phyloP scores from a whole-genome alignment of 345 rosid genomes.

The Rubroshorea leprosula region DNA sequence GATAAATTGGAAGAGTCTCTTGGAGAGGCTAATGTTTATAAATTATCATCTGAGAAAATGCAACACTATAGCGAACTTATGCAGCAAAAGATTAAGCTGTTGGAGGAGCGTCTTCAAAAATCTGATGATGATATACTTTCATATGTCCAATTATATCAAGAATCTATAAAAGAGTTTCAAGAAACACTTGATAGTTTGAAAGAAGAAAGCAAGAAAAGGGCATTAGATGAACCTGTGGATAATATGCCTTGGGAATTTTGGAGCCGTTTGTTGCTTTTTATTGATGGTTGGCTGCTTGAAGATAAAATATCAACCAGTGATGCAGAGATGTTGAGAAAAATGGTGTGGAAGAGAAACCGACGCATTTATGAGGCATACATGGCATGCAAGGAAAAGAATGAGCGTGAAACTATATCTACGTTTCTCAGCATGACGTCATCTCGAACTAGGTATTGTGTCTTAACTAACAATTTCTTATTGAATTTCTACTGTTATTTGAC shows the following conservation, averaged over 20 bases:
- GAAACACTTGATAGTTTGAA: conserved; percentile 69
- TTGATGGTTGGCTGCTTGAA: conserved; percentile 97
- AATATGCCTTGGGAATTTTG: conserved; percentile 90
- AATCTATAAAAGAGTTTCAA: conserved; percentile 78
- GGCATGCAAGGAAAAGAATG: conserved; percentile 60
- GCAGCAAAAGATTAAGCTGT: conserved; percentile 74
- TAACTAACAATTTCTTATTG: conserved; percentile 2
- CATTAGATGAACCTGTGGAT: conserved; percentile 56
- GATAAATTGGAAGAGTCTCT: conserved; percentile 75
- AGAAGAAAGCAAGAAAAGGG: conserved; percentile 69
- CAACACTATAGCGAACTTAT: conserved; percentile 76
- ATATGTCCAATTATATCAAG: conserved; percentile 71
- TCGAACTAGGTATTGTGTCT: conserved; percentile 47
- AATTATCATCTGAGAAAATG: conserved; percentile 63
- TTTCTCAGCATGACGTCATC: conserved; percentile 61
- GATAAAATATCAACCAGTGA: conserved; percentile 57
- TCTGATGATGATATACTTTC: conserved; percentile 87
- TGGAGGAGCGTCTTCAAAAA: conserved; percentile 76
- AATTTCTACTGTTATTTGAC: conserved; percentile 20
- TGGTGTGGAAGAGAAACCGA: conserved; percentile 79
- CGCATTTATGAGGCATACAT: conserved; percentile 52
- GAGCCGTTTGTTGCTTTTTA: conserved; percentile 71
- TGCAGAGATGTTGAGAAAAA: conserved; percentile 69
- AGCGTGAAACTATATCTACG: conserved; percentile 49
- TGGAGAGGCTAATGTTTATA: conserved; percentile 67